Evolutionary conservation across 2,329 filamentous ascomycete species (phyloP).

Genomic region (Fusarium sp.): DNA sequence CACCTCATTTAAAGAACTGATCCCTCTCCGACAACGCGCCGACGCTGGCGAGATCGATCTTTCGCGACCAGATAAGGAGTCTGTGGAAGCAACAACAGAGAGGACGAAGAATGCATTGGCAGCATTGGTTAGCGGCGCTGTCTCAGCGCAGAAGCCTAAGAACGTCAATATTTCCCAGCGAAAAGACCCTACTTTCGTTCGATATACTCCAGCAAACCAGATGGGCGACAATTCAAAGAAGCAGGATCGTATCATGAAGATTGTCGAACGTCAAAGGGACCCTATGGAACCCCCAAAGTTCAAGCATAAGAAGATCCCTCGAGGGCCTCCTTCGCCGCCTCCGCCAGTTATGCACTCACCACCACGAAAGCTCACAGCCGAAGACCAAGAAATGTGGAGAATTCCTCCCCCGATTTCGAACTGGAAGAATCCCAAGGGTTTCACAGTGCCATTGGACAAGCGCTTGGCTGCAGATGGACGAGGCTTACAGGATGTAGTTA

Average conservation of each 20-base stretch:
- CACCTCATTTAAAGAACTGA: slow-evolving; percentile 95
- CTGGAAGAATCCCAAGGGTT: slow-evolving; percentile 99
- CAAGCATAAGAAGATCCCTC: slow-evolving; percentile 98
- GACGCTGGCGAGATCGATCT: slow-evolving; percentile 93
- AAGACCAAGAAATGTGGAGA: slow-evolving; percentile 97
- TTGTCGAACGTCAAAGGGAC: slow-evolving; percentile 92
- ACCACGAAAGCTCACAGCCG: slow-evolving; percentile 92
- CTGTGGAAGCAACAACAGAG: slow-evolving; percentile 86
- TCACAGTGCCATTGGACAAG: slow-evolving; percentile 96
- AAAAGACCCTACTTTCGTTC: slow-evolving; percentile 91
- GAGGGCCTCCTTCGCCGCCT: slow-evolving; percentile 90
- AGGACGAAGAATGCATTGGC: slow-evolving; percentile 89
- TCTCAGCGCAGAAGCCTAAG: slow-evolving; percentile 95
- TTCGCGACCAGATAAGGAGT: slow-evolving; percentile 84
- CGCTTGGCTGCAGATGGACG: slow-evolving; percentile 93
- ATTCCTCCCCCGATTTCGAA: slow-evolving; percentile 90
- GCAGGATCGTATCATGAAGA: slow-evolving; percentile 97
- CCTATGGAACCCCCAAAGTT: slow-evolving; percentile 98
- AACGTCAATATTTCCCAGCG: slow-evolving; percentile 85
- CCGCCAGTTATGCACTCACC: slow-evolving; percentile 96
- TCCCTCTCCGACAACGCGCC: slow-evolving; percentile 91
- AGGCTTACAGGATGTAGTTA: slow-evolving; percentile 90
- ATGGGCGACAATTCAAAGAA: slow-evolving; percentile 91
- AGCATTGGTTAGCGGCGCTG: slow-evolving; percentile 83
- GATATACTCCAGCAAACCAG: slow-evolving; percentile 95